A percentile compares a stretch with the other conserved stretches of the same genome.
These are phyloP conservation scores for Boletus edulis DNA, from an alignment of 768 basidiomycete genomes.

Conservation along the genomic window DNA sequence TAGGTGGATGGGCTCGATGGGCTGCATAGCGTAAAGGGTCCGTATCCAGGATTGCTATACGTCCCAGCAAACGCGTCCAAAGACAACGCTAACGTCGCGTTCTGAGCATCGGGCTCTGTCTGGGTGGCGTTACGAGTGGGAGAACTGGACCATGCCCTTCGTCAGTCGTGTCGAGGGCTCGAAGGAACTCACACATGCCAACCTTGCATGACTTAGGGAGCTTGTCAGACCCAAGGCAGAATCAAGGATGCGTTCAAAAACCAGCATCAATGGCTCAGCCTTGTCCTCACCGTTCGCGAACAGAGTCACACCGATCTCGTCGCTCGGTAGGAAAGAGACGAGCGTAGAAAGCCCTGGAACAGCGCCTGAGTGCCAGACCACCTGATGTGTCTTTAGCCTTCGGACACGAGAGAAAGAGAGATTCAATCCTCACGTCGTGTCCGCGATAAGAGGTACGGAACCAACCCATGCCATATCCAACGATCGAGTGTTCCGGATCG, in stretches of 20 bases:
- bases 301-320: slow-evolving; percentile 35
- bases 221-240: slow-evolving; percentile 15
- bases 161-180: not conserved
- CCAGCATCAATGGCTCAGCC: slow-evolving; percentile 4
- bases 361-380: slow-evolving; percentile 34
- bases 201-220: slow-evolving; percentile 1
- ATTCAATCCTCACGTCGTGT: slow-evolving; percentile 34
- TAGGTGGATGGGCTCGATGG: slow-evolving; percentile 19
- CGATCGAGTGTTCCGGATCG: slow-evolving; percentile 25
- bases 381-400: slow-evolving; percentile 19
- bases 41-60: slow-evolving; percentile 39
- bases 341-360: slow-evolving; percentile 34
- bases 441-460: slow-evolving; percentile 36
- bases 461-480: slow-evolving; percentile 46
- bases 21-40: slow-evolving; percentile 36
- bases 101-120: not conserved
- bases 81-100: not conserved
- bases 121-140: not conserved
- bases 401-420: not conserved
- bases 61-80: slow-evolving; percentile 35
- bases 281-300: slow-evolving; percentile 33
- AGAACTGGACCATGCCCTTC: not conserved
- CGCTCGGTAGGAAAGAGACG: slow-evolving; percentile 34
- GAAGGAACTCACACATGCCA: not conserved
- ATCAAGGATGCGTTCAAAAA: slow-evolving; percentile 22